Evolutionary conservation across 2,329 filamentous ascomycete genomes (phyloP), one percentile per base, ranked within the genome.

Genomic region (Verticillium dahliae): DNA sequence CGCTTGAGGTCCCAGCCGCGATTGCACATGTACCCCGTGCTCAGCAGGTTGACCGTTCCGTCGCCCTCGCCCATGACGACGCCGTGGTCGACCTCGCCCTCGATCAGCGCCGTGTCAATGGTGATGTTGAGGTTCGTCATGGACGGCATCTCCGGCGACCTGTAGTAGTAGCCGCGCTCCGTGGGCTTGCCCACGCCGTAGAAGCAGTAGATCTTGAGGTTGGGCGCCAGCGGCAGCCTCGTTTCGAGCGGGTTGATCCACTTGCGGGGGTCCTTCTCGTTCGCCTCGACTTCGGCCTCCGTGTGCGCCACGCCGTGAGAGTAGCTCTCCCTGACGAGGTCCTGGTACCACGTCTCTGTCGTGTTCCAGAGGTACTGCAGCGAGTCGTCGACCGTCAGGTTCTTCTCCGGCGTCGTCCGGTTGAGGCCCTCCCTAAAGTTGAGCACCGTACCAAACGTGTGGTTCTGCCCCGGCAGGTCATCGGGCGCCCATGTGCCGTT

Each of bases 221-320:
- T 91, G 0, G 95, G 94, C 1, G 95, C 94, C 22, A 92, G 81
- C 0, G 95, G 95, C 0, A 98, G 81, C 1, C 94, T 85, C 0
- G 91, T 90, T 73, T 98, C 94, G 1, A 98, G 85, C 0, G 95
- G 95, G 71, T 99, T 99, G 64, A 97, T 86, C 95, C 95, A 99
- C 72, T 96, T 99, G 58, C 78, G 81, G 2, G 85, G 86, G 65
- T 91, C 83, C n/a, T 85, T 75, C 69, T 93, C 89, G 72, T 95
- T 95, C 59, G 83, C 86, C 70, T 96, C 90, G 0, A 99, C 92
- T 74, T 96, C 89, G 10, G 83, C 83, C 6, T 79, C 80, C 0
- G 90, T 95, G 65, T 91, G 88, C 0, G 95, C 95, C 33, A 99
- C 82, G 13, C 94, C 95, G 61, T 92, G 90, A 1, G 93, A 97